A percentile compares a stretch with the other conserved stretches of the same genome.
Evolutionary conservation across 495 filamentous ascomycete species (phyloP).

Genomic region (Penicillium steckii): DNA sequence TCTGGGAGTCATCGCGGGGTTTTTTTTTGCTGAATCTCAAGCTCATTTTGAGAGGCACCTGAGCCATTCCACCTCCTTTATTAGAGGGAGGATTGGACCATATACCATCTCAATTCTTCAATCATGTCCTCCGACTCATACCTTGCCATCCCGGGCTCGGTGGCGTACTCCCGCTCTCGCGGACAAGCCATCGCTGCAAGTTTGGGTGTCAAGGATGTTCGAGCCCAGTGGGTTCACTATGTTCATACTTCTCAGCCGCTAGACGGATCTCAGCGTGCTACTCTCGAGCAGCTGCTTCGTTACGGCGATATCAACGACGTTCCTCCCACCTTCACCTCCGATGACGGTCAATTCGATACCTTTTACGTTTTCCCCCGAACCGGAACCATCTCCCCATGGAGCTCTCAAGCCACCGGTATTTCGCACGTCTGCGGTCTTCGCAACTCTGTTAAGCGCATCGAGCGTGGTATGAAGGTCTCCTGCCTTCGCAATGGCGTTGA

Average conservation of each 20-base stretch:
- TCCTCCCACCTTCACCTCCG: constrained; percentile 40
- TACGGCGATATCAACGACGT: constrained; percentile 59
- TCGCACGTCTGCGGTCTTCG: constrained; percentile 85
- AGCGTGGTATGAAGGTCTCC: constrained; percentile 76
- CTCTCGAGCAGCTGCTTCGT: constrained; percentile 58
- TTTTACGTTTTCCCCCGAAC: constrained; percentile 75
- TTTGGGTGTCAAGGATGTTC: constrained; percentile 54
- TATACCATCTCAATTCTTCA: constrained; percentile 12
- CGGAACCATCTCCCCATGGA: constrained; percentile 94
- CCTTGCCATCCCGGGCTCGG: constrained; percentile 51
- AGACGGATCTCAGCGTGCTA: constrained; percentile 40
- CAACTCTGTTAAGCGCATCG: constrained; percentile 73
- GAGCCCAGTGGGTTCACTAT: constrained; percentile 66
- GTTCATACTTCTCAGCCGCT: constrained; percentile 46
- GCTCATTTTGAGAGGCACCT: constrained; percentile 29
- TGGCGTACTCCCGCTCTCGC: constrained; percentile 55
- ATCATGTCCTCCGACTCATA: constrained; percentile 40
- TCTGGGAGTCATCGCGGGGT: constrained; percentile 27
- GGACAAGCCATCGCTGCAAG: constrained; percentile 48
- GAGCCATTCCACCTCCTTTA: constrained; percentile 24
- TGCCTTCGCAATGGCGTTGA: constrained; percentile 38
- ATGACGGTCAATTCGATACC: constrained; percentile 44
- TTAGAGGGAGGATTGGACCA: constrained; percentile 20
- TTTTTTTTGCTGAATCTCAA: constrained; percentile 27
- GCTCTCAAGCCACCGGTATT: constrained; percentile 91